Evolutionary conservation across 106 monocot genomes (phyloP), one percentile per base, ranked within the genome.

Genomic region (Posidonia australis): DNA sequence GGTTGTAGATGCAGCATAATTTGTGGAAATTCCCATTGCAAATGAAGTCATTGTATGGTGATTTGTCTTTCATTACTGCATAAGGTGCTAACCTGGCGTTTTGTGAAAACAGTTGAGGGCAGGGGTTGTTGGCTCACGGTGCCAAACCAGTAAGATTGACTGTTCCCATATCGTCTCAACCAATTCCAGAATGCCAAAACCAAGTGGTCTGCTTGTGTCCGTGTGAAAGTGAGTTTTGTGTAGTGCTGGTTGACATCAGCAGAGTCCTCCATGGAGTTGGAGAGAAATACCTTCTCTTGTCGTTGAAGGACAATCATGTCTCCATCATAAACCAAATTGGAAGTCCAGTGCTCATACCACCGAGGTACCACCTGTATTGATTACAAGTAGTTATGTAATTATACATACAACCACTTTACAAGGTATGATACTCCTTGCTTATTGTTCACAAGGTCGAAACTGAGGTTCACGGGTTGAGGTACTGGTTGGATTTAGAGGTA

Each of bases 291-390:
- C 53, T 94, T 94, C 74, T 94, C 94, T 44, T 94, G 94, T 10
- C 89, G 86, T 70, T 94, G 94, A 67, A 94, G 94, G 12, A 94
- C 93, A 48, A 93, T 93, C 93, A 94, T 94, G 74, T 94, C 94
- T 56, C 94, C 94, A 71, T 94, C 94, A 53, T 94, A 93, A 17
- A 94, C 89, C 77, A 60, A 49, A 45, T 94, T 94, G 59, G 94
- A 94, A 60, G 82, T 86, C 90, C 86, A 90, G 53, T 90, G 90
- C 49, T 94, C 90, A 67, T 82, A 51, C 86, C 94, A 94, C 7
- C 86, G 77, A n/a, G 94, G 94, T 13, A 90, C 78, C 42, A 90
- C 28, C 94, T 94, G 62, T 65, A 74, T 60, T 22, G 54, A n/a
- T n/a, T n/a, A n/a, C n/a, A n/a, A n/a, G n/a, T n/a, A n/a, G n/a